Base-by-base conservation (phyloP, 2,329 filamentous ascomycete species). In the Aspergillus sergii region DNA sequence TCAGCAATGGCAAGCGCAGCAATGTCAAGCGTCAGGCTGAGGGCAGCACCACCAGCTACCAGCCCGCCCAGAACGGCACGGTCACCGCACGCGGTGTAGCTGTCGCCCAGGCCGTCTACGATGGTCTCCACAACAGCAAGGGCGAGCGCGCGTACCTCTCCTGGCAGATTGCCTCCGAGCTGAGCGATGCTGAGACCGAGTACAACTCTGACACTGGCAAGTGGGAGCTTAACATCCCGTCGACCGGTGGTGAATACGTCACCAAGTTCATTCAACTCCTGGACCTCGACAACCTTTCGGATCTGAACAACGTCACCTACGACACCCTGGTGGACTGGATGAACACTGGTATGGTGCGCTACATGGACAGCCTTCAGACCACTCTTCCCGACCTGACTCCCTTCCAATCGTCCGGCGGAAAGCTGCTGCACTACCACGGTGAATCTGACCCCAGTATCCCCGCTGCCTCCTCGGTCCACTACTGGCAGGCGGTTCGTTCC, bases 391-490 rank as follows among this genome's bases (percentile, higher is more conserved):
- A 88, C 66, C 76, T 88, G 0, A 83, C 81, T 0, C 66, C 76
- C 10, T 86, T 86, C 77, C 75, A 83, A 36, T 61, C 75, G 2
- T 68, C 77, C 0, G 85, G 85, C 28, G 85, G 84, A 58, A 88
- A 88, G 73, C 73, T 88, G 4, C 74, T 88, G 12, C 85, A 87
- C 72, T 86, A 81, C 76, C 85, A 88, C 73, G 85, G 85, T 58
- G 85, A 88, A 72, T 83, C 81, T 0, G 86, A 88, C 71, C 72
- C 78, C 16, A 81, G 78, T 8, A 77, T 88, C 64, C 85, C 85
- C 1, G 72, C 85, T 1, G 84, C 78, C 6, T 85, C 83, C 0
- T 86, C 84, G 0, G 80, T 86, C 1, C 83, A 81, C 69, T 88
- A 87, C 77, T 83, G 80, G 73, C 78, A 87, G 59, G 82, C 83